phyloP scores from a whole-genome alignment of 2,329 filamentous ascomycete genomes.

The Tolypocladium nubicola region DNA sequence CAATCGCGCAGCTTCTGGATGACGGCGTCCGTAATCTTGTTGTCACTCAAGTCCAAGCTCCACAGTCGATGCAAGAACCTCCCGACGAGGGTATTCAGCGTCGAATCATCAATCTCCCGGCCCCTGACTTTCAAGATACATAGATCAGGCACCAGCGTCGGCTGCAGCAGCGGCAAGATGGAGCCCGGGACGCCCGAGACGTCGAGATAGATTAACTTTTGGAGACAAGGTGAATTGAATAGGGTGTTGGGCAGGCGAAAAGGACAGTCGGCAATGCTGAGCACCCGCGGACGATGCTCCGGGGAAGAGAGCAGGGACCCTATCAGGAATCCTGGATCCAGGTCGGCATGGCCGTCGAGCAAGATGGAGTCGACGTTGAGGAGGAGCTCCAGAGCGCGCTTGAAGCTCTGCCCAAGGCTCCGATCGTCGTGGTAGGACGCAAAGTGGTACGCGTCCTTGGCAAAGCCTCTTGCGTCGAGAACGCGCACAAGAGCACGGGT shows the following conservation, averaged over 20 bases:
- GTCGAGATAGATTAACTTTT: slow-evolving; percentile 39
- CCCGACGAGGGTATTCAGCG: slow-evolving; percentile 15
- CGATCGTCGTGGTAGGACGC: slow-evolving; percentile 25
- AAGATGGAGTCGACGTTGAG: slow-evolving; percentile 35
- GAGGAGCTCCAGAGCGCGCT: slow-evolving; percentile 25
- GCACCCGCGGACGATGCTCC: slow-evolving; percentile 16
- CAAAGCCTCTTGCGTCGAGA: slow-evolving; percentile 37
- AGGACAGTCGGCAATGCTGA: slow-evolving; percentile 34
- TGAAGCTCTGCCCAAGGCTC: slow-evolving; percentile 27
- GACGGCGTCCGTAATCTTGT: slow-evolving; percentile 36
- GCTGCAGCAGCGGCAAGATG: slow-evolving; percentile 22
- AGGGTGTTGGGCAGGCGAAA: slow-evolving; percentile 28
- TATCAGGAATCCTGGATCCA: slow-evolving; percentile 29
- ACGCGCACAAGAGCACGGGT: slow-evolving; percentile 34
- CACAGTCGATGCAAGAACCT: slow-evolving; percentile 34
- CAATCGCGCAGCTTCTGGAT: slow-evolving; percentile 19
- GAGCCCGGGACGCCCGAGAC: slow-evolving; percentile 39
- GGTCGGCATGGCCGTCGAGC: slow-evolving; percentile 33
- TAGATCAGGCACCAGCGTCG: slow-evolving; percentile 30
- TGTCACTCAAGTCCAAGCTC: slow-evolving; percentile 45
- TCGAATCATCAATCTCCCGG: slow-evolving; percentile 33
- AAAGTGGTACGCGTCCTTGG: slow-evolving; percentile 27
- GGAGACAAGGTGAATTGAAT: slow-evolving; percentile 25
- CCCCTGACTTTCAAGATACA: slow-evolving; percentile 40
- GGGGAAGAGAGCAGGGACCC: slow-evolving; percentile 4